Conservation (phyloP, 2,329 filamentous ascomycete genomes). For the Aspergillus ochraceus region DNA sequence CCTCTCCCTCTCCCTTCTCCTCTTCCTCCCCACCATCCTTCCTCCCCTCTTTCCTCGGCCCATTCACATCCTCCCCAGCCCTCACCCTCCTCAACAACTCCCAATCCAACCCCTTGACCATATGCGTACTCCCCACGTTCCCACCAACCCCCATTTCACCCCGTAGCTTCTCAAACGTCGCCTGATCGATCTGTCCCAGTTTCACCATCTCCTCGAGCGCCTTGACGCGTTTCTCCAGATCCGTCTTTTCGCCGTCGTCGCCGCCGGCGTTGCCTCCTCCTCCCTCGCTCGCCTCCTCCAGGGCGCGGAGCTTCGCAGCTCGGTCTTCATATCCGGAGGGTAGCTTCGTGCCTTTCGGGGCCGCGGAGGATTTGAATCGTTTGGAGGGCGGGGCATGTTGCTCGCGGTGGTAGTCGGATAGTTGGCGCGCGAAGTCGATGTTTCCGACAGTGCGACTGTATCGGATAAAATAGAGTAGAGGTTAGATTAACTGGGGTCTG, state of each 20-base stretch:
- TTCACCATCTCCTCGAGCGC: constrained; percentile 80
- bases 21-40: constrained; percentile 10
- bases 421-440: constrained; percentile 77
- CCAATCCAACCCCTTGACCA: constrained; percentile 90
- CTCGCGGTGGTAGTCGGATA: constrained; percentile 69
- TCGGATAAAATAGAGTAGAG: not conserved
- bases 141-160: constrained; percentile 76
- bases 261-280: constrained; percentile 21
- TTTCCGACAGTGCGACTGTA: constrained; percentile 65
- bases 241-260: constrained; percentile 35
- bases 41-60: constrained; percentile 18
- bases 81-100: constrained; percentile 58
- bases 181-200: constrained; percentile 77
- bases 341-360: constrained; percentile 79
- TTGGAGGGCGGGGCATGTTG: constrained; percentile 59
- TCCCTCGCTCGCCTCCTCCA: not conserved
- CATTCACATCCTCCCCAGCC: constrained; percentile 56
- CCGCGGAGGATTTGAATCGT: constrained; percentile 71
- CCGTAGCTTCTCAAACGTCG: constrained; percentile 72
- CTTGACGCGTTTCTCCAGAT: constrained; percentile 66
- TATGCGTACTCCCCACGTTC: constrained; percentile 75
- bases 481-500: not conserved
- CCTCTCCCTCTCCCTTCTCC: constrained; percentile 31
- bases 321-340: constrained; percentile 83
- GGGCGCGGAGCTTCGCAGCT: constrained; percentile 62